Percentiles rank a stretch among this genome's conserved stretches.
Evolutionary conservation across 805 yeast species (phyloP).

Genomic region (Starmerella cellae): DNA sequence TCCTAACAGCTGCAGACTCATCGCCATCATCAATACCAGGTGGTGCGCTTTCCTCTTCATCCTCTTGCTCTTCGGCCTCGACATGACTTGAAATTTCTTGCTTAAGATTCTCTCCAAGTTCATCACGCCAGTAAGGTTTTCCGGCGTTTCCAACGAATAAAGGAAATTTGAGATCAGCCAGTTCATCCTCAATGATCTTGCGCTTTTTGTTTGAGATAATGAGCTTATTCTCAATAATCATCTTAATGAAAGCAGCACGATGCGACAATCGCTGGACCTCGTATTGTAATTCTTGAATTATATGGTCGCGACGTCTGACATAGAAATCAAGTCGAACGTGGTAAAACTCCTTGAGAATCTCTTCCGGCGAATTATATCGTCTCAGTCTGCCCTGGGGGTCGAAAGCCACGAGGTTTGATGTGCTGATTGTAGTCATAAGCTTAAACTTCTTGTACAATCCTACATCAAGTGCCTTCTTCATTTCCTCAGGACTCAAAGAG

Average conservation of each 20-base stretch:
- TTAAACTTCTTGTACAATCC: conserved; percentile 82
- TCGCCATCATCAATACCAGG: conserved; percentile 18
- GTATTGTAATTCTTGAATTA: conserved; percentile 55
- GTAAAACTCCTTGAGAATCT: conserved; percentile 73
- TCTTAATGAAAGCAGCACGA: conserved; percentile 82
- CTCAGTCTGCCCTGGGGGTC: conserved; percentile 80
- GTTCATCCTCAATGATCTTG: conserved; percentile 45
- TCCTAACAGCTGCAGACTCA: conserved; percentile 21
- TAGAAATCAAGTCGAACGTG: conserved; percentile 77
- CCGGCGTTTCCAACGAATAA: conserved; percentile 50
- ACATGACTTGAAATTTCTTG: conserved; percentile 30
- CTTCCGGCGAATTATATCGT: conserved; percentile 60
- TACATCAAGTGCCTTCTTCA: conserved; percentile 58
- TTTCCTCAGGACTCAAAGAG: conserved; percentile 61
- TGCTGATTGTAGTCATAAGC: conserved; percentile 49
- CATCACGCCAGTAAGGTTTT: conserved; percentile 40
- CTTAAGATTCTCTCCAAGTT: conserved; percentile 17
- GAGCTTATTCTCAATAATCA: conserved; percentile 68
- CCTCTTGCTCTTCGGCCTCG: conserved; percentile 25
- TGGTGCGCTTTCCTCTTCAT: conserved; percentile 29
- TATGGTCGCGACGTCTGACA: conserved; percentile 76
- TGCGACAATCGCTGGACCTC: conserved; percentile 61
- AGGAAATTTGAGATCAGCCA: conserved; percentile 57
- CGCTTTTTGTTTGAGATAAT: conserved; percentile 64
- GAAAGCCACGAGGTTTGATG: conserved; percentile 90